A percentile compares a stretch with the other conserved stretches of the same genome.
phyloP scores from a whole-genome alignment of 2,329 filamentous ascomycete genomes.

The Scedosporium boydii region DNA sequence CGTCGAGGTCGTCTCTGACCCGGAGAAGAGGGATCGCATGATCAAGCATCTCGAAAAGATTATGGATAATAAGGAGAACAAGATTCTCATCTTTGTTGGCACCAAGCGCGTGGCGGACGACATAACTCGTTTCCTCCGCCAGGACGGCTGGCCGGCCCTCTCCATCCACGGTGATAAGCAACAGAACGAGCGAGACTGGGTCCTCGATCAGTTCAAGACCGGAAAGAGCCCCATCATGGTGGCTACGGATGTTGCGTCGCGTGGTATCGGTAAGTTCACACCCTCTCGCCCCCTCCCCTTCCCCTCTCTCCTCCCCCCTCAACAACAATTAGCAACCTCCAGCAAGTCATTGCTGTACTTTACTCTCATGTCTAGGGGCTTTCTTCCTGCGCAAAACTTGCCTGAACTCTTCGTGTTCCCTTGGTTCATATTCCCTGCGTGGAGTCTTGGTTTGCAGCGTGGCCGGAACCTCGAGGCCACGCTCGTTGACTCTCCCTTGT shows the following conservation, averaged over 20 bases:
- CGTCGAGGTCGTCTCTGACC: constrained; percentile 90
- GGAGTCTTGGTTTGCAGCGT: constrained; percentile 80
- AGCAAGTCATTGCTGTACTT: constrained; percentile 54
- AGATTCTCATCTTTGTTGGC: constrained; percentile 88
- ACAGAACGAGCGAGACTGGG: constrained; percentile 99
- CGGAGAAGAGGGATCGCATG: constrained; percentile 97
- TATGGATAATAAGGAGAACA: constrained; percentile 94
- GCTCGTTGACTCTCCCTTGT: constrained; percentile 53
- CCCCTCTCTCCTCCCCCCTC: constrained; percentile 41
- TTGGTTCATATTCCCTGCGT: constrained; percentile 65
- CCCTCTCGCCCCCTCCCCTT: constrained; percentile 30
- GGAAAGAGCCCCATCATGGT: constrained; percentile 99
- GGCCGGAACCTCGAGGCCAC: constrained; percentile 45
- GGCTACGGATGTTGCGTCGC: constrained; percentile 97
- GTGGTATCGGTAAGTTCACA: constrained; percentile 99
- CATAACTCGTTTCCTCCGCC: constrained; percentile 92
- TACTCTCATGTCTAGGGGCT: constrained; percentile 88
- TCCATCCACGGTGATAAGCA: constrained; percentile 99
- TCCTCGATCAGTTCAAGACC: constrained; percentile 98
- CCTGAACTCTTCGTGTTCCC: constrained; percentile 76
- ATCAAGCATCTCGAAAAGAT: constrained; percentile 95
- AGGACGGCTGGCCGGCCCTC: constrained; percentile 94
- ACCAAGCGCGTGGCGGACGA: constrained; percentile 96
- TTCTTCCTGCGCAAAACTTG: constrained; percentile 80
- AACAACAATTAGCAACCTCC: constrained; percentile 27